A percentile compares a stretch with the other conserved stretches of the same genome.
phyloP scores from a whole-genome alignment of 257 asterid species.

The Fraxinus cuspidata region DNA sequence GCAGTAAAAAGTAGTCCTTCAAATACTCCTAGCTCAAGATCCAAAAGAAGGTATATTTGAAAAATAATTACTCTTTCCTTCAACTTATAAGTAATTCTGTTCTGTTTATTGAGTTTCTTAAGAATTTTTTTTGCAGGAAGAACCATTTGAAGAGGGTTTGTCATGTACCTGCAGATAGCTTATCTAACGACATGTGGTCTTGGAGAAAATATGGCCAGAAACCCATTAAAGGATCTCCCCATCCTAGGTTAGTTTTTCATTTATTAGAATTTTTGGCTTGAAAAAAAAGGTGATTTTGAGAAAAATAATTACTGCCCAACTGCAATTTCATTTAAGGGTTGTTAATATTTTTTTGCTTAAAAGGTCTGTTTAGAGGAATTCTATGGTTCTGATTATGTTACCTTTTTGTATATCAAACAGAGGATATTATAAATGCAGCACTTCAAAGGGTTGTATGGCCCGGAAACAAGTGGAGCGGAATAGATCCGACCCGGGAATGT shows the following conservation, averaged over 20 bases:
- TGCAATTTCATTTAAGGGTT: background rate
- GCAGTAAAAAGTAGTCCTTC: slow-evolving; percentile 33
- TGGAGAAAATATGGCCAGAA: slow-evolving; percentile 99
- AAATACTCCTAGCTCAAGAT: slow-evolving; percentile 50
- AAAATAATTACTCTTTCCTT: background rate
- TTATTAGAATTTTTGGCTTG: background rate
- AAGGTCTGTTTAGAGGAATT: background rate
- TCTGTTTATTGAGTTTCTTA: slow-evolving; percentile 11
- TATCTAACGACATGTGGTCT: slow-evolving; percentile 88
- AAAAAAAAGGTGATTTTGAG: background rate
- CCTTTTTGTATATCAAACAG: slow-evolving; percentile 37
- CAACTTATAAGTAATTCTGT: slow-evolving; percentile 8
- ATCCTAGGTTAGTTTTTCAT: slow-evolving; percentile 56
- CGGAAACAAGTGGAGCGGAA: slow-evolving; percentile 96
- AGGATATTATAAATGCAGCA: slow-evolving; percentile 95
- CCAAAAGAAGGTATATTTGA: slow-evolving; percentile 71
- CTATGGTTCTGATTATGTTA: slow-evolving; percentile 3
- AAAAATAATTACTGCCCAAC: background rate
- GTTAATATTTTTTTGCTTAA: background rate
- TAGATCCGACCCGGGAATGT: slow-evolving; percentile 92
- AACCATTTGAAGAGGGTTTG: slow-evolving; percentile 71
- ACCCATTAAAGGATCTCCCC: slow-evolving; percentile 96
- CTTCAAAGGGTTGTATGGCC: slow-evolving; percentile 87
- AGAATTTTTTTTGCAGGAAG: slow-evolving; percentile 48
- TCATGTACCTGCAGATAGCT: slow-evolving; percentile 74